Evolutionary conservation across 2,329 filamentous ascomycete genomes (phyloP), one percentile per base, ranked within the genome.

Genomic region (Claviceps pusilla): DNA sequence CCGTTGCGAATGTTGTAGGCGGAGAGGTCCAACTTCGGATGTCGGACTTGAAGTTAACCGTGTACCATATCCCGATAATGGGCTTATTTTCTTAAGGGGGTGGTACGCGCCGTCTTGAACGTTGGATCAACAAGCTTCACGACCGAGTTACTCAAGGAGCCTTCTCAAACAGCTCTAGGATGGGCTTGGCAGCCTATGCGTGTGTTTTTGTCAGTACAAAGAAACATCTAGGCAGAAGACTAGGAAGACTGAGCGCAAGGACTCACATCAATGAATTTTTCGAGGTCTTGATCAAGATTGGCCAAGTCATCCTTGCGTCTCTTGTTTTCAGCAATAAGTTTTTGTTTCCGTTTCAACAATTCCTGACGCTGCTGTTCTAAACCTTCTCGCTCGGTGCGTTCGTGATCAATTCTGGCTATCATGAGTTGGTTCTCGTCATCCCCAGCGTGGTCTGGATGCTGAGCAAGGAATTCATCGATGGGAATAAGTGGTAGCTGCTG

Each of bases 231-330:
- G 31, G 12, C 5, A 35, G 3, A 24, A 16, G 16, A 28, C 29
- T 12, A 52, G 37, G 14, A 39, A 16, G 3, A 37, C 14, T 33
- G 11, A 12, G 31, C 7, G 39, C 48, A 4, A 49, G 35, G 19
- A 72, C 84, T 65, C 64, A 88, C 87, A 69, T 94, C 89, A 63
- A 95, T 91, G 65, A 95, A 95, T 64, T 87, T 90, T 71, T 97
- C 93, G 55, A 97, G 73, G 68, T 95, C 89, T 64, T 87, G 86
- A 63, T 98, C 93, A 57, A 98, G 73, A 63, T 86, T 95, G 24
- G 87, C 89, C 50, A 98, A 73, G 63, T 97, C 89, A 54, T 96
- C 90, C 67, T 95, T 95, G 60, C 91, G 80, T 71, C 89, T 89
- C 71, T 94, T 95, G 67, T 96, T 96, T 66, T 82, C 79, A 1